Evolutionary conservation across 2,329 filamentous ascomycete genomes (phyloP), one percentile per base, ranked within the genome.

Genomic region (Alternaria atra): DNA sequence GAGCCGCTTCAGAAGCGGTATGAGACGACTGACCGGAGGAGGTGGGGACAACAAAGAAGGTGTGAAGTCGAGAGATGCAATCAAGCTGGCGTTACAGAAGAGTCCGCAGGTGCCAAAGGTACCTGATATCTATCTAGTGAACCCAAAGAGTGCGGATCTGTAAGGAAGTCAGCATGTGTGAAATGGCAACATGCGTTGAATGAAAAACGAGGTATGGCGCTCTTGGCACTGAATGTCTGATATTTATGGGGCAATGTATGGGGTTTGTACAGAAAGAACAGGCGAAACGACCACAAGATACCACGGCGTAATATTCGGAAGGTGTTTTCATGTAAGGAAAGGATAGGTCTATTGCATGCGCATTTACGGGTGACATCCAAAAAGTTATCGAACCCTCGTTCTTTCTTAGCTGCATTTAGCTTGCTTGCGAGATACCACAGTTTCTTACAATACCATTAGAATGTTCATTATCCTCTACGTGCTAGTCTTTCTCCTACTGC

Each of bases 1-100:
- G 17, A 78, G 77, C 13, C 72, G 79, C 15, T 76, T 83, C 13
- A 80, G 87, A 37, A 85, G 83, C 12, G 84, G 87, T 8, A 86
- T 90, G 81, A 80, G 89, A 6, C 80, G 89, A 54, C 80, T 91
- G 55, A 90, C 89, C 3, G 87, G 88, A 9, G 85, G 86, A 40
- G 75, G 79, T 5, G 77, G 77, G 1, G 78, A 80, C 42, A 77
- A 74, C 9, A 79, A 76, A 52, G 81, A 83, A 27, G 73, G 75
- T 12, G 67, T 79, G 10, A 78, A 76, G 57, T 74, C 73, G 15
- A 63, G 79, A 52, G 78, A 79, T 10, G 73, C 73, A 9, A 72
- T 80, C 34, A 77, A 76, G 48, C 59, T 68, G 54, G 72, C 72
- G 23, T 58, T 79, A 37, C 74, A 78, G 55, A 80, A 80, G 71